These are phyloP conservation scores for Claviceps sp. DNA, from an alignment of 2,329 filamentous ascomycete genomes.

Conservation along the genomic window DNA sequence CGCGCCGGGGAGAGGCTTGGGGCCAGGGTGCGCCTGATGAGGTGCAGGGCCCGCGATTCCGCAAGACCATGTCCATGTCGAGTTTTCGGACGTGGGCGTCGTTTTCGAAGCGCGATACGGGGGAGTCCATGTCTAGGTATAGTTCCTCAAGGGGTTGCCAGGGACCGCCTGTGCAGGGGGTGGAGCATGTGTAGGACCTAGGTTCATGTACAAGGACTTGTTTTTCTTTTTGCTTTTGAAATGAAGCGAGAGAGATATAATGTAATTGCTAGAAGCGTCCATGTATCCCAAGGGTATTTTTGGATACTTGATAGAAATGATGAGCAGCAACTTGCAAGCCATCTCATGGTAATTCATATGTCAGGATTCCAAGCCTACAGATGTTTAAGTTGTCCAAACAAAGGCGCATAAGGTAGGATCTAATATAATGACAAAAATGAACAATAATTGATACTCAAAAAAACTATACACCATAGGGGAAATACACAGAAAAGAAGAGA, in stretches of 20 bases:
- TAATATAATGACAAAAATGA: too few species aligned
- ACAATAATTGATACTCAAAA: not conserved
- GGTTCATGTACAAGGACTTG: too few species aligned
- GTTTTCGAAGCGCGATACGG: conserved; percentile 25
- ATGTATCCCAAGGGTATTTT: too few species aligned
- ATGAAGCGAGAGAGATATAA: too few species aligned
- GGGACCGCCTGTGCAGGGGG: not conserved
- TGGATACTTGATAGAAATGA: too few species aligned
- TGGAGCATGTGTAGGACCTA: conserved; percentile 2
- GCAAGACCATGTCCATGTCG: conserved; percentile 36
- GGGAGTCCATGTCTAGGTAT: conserved; percentile 20
- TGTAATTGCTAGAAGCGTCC: too few species aligned
- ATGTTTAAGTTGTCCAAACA: too few species aligned
- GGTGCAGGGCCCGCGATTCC: conserved; percentile 25
- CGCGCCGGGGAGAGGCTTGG: conserved; percentile 27
- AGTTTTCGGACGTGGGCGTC: conserved; percentile 36
- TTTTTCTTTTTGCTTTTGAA: too few species aligned
- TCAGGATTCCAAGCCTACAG: too few species aligned
- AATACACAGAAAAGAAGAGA: not conserved
- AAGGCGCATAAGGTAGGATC: too few species aligned
- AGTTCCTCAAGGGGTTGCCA: conserved; percentile 10
- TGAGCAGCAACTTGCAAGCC: too few species aligned
- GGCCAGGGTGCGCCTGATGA: conserved; percentile 38
- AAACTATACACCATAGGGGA: not conserved
- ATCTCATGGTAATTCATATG: too few species aligned